Evolutionary conservation across 2,329 filamentous ascomycete species (phyloP).

Genomic region (Tolypocladium sp.): DNA sequence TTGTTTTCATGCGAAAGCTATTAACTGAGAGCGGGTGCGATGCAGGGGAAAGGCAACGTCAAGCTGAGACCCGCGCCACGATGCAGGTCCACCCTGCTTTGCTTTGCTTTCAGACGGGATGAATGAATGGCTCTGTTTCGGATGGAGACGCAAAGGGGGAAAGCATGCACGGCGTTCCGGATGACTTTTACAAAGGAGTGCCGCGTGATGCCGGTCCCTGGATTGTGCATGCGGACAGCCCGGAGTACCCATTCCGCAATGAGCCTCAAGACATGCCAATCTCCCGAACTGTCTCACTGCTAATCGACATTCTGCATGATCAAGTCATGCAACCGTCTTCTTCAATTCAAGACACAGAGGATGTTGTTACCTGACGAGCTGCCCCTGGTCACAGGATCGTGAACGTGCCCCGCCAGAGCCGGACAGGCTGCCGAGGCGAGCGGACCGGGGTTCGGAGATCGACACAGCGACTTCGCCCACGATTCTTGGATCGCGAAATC

Average conservation of each 20-base stretch:
- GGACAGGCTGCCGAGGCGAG: neutral
- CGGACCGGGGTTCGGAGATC: neutral
- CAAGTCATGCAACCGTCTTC: neutral
- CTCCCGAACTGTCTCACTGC: neutral
- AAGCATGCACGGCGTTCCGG: neutral
- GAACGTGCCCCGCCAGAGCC: neutral
- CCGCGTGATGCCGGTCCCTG: neutral
- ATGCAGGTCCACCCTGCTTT: neutral
- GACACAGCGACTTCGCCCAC: neutral
- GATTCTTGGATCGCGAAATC: neutral
- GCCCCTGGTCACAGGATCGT: neutral
- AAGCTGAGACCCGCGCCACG: neutral
- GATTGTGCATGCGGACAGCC: neutral
- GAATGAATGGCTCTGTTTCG: neutral
- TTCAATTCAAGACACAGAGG: neutral
- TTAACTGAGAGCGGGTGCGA: no score
- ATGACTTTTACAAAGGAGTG: neutral
- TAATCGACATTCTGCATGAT: neutral
- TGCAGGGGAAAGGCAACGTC: no score
- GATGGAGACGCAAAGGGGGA: neutral
- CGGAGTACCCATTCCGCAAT: neutral
- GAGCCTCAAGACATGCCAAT: neutral
- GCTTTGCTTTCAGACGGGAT: neutral
- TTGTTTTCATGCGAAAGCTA: neutral
- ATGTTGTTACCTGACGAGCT: neutral